Evolutionary conservation across 352 stramenopile species (phyloP).

Genomic region (Globisporangium takayamanum): DNA sequence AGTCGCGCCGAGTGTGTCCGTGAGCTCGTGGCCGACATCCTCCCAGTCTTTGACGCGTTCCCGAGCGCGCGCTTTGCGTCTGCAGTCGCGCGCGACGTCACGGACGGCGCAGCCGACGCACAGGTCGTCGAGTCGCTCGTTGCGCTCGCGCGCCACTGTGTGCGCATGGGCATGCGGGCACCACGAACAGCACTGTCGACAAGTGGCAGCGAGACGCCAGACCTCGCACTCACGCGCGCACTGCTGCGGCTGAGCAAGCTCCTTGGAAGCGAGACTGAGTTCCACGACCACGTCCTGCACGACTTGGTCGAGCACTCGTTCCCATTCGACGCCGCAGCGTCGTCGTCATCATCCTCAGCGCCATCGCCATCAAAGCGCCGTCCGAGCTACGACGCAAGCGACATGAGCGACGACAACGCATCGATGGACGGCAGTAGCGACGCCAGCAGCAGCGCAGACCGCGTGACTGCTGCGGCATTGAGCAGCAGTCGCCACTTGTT

Average conservation of each 20-base stretch:
- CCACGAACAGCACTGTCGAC: slow-evolving; percentile 7
- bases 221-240: slow-evolving; percentile 42
- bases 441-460: not conserved
- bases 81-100: slow-evolving; percentile 54
- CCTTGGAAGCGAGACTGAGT: slow-evolving; percentile 33
- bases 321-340: slow-evolving; percentile 30
- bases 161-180: slow-evolving; percentile 33
- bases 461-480: no score
- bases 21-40: slow-evolving; percentile 44
- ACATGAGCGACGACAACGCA: slow-evolving; percentile 22
- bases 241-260: slow-evolving; percentile 57
- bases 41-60: slow-evolving; percentile 63
- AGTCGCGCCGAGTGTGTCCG: slow-evolving; percentile 35
- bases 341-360: slow-evolving; percentile 13
- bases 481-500: slow-evolving; percentile 24
- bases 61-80: slow-evolving; percentile 51
- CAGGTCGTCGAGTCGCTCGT: slow-evolving; percentile 63
- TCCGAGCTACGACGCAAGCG: slow-evolving; percentile 15
- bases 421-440: slow-evolving; percentile 23
- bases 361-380: slow-evolving; percentile 18
- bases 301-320: slow-evolving; percentile 55
- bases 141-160: slow-evolving; percentile 51
- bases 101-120: slow-evolving; percentile 42
- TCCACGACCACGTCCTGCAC: slow-evolving; percentile 49
- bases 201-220: slow-evolving; percentile 17